Conservation (phyloP, 2,329 filamentous ascomycete species). For the Cyclaneusma minus region DNA sequence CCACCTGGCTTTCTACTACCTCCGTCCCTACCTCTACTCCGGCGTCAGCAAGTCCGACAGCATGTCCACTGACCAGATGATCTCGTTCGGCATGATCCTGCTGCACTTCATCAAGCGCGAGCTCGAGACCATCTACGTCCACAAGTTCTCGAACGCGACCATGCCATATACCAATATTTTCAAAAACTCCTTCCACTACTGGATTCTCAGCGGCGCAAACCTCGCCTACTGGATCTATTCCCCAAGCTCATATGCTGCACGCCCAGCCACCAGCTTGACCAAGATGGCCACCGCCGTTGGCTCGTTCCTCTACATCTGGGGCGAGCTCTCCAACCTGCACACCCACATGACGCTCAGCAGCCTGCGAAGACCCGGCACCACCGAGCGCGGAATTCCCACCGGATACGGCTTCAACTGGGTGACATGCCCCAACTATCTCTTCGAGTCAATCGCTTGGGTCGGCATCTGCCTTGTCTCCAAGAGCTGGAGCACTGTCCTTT, state of each 20-base stretch:
- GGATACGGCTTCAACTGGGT: slow-evolving; percentile 77
- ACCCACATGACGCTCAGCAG: slow-evolving; percentile 67
- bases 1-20: slow-evolving; percentile 54
- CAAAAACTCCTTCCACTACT: slow-evolving; percentile 94
- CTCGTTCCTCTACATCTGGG: slow-evolving; percentile 56
- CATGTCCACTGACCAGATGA: slow-evolving; percentile 53
- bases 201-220: slow-evolving; percentile 65
- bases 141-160: slow-evolving; percentile 86
- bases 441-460: slow-evolving; percentile 81
- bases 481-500: slow-evolving; percentile 63
- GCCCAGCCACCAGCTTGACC: slow-evolving; percentile 20
- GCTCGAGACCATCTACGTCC: slow-evolving; percentile 82
- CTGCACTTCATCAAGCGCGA: slow-evolving; percentile 92
- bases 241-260: slow-evolving; percentile 52
- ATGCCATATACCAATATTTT: slow-evolving; percentile 88
- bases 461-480: slow-evolving; percentile 68
- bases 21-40: slow-evolving; percentile 59
- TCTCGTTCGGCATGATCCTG: slow-evolving; percentile 59
- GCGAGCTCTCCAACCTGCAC: slow-evolving; percentile 66
- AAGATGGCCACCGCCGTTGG: slow-evolving; percentile 45
- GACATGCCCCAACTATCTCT: slow-evolving; percentile 96
- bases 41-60: slow-evolving; percentile 23
- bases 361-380: slow-evolving; percentile 64
- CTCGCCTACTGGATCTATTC: slow-evolving; percentile 77
- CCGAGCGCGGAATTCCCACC: slow-evolving; percentile 72